These are phyloP conservation scores for Artemisia annua DNA, from an alignment of 129 eudicot genomes.

Conservation along the genomic window DNA sequence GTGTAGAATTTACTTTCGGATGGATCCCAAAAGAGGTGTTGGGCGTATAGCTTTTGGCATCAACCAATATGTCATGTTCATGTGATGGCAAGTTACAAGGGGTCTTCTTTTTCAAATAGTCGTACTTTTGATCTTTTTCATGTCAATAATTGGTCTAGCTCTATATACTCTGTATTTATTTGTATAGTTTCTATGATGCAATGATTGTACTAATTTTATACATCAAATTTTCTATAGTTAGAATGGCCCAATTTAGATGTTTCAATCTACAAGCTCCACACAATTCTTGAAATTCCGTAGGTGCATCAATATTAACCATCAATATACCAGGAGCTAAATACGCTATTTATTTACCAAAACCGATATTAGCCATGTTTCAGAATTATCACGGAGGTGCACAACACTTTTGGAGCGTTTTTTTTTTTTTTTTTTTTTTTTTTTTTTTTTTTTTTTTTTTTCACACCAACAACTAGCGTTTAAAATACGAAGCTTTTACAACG, in stretches of 20 bases:
- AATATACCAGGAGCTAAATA: too few species aligned
- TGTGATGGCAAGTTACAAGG: constrained; percentile 7
- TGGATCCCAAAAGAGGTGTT: too few species aligned
- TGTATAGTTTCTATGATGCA: background rate
- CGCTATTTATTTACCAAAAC: background rate
- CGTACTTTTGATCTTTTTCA: constrained; percentile 3
- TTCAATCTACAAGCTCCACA: too few species aligned
- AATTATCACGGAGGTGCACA: background rate
- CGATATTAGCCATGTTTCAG: background rate
- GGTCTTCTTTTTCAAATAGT: constrained; percentile 14
- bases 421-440: too few species aligned
- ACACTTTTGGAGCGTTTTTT: too few species aligned
- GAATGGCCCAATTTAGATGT: background rate
- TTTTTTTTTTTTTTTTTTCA: too few species aligned
- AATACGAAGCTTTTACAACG: too few species aligned
- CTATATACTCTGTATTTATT: background rate
- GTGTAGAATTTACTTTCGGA: too few species aligned
- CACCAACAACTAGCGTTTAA: too few species aligned
- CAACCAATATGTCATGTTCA: constrained; percentile 8
- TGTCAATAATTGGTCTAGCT: constrained; percentile 19
- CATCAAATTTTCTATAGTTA: background rate
- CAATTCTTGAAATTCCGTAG: too few species aligned
- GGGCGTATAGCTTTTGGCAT: too few species aligned
- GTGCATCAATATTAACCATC: too few species aligned
- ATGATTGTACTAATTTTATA: background rate